A percentile compares a stretch with the other conserved stretches of the same genome.
Conservation (phyloP, 768 basidiomycete species). For the Boletus insuetus region DNA sequence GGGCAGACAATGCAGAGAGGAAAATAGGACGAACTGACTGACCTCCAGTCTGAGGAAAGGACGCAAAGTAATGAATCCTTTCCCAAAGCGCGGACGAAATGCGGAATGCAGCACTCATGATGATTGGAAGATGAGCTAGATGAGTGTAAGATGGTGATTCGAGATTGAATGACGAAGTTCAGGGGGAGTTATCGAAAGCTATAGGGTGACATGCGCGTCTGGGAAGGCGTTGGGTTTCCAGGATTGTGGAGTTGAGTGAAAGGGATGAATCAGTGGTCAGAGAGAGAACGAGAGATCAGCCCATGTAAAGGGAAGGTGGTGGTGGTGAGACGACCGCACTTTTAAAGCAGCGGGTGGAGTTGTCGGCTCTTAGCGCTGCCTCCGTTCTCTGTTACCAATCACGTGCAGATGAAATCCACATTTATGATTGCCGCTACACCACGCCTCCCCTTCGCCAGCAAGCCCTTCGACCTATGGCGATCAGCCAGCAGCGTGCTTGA, state of each 20-base stretch:
- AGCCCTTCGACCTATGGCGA: too few relatives aligned
- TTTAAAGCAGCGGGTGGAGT: constrained; percentile 4
- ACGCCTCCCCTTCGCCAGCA: too few relatives aligned
- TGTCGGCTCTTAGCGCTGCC: constrained; percentile 7
- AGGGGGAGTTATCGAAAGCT: constrained; percentile 12
- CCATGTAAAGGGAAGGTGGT: constrained; percentile 8
- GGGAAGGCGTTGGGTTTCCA: constrained; percentile 20
- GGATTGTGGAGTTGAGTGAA: constrained; percentile 4
- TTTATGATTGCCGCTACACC: not conserved
- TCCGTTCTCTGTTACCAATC: not conserved
- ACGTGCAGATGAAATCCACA: constrained; percentile 8
- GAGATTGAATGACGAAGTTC: not conserved
- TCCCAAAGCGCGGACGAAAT: constrained; percentile 84
- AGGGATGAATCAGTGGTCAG: not conserved
- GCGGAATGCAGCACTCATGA: constrained; percentile 52
- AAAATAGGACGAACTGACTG: constrained; percentile 22
- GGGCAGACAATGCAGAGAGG: not conserved
- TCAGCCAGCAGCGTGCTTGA: too few relatives aligned
- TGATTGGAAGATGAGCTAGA: constrained; percentile 15
- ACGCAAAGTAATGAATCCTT: constrained; percentile 86
- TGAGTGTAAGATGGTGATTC: not conserved
- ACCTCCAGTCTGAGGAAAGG: constrained; percentile 92
- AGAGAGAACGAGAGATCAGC: constrained; percentile 7
- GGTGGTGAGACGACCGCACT: not conserved
- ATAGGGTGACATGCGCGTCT: constrained; percentile 24